Percentiles rank a stretch among this genome's conserved stretches.
phyloP scores from a whole-genome alignment of 352 stramenopile species.

The Phytophthora lateralis region DNA sequence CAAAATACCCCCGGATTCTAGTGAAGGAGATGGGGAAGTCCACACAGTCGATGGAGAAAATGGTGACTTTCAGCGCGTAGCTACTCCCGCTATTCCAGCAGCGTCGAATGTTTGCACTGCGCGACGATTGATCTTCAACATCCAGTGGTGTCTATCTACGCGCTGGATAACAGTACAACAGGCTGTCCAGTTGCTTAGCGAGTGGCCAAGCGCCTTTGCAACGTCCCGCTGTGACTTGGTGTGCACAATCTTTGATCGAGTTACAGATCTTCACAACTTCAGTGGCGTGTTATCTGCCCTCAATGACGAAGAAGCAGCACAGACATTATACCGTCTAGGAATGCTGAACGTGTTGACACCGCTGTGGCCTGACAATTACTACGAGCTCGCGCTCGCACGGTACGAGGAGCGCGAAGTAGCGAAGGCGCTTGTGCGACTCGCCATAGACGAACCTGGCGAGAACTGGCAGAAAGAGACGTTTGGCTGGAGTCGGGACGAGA shows the following conservation, averaged over 20 bases:
- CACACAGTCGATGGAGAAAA: background rate
- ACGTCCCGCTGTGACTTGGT: constrained; percentile 61
- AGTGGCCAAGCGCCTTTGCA: constrained; percentile 58
- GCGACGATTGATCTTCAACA: constrained; percentile 62
- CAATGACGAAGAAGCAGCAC: constrained; percentile 56
- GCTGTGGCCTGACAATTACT: constrained; percentile 77
- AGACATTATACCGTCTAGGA: constrained; percentile 67
- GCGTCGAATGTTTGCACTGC: constrained; percentile 47
- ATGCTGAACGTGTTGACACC: constrained; percentile 80
- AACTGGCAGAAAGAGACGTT: constrained; percentile 85
- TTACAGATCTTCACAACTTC: constrained; percentile 79
- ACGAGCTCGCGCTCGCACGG: constrained; percentile 66
- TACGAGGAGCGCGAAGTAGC: constrained; percentile 81
- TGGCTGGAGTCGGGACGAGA: constrained; percentile 77
- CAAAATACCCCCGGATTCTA: constrained; percentile 1
- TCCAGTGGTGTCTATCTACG: constrained; percentile 74
- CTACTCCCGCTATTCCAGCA: constrained; percentile 25
- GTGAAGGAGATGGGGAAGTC: background rate
- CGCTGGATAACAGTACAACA: constrained; percentile 75
- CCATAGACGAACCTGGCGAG: constrained; percentile 81
- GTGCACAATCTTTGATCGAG: constrained; percentile 69
- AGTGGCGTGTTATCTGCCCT: constrained; percentile 61
- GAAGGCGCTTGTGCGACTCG: constrained; percentile 72
- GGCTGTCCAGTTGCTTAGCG: constrained; percentile 48
- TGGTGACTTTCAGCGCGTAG: background rate